Percentiles rank a stretch among this genome's conserved stretches.
Evolutionary conservation across 108 stramenopile species (phyloP).

Genomic region (Conticribra weissflogii): DNA sequence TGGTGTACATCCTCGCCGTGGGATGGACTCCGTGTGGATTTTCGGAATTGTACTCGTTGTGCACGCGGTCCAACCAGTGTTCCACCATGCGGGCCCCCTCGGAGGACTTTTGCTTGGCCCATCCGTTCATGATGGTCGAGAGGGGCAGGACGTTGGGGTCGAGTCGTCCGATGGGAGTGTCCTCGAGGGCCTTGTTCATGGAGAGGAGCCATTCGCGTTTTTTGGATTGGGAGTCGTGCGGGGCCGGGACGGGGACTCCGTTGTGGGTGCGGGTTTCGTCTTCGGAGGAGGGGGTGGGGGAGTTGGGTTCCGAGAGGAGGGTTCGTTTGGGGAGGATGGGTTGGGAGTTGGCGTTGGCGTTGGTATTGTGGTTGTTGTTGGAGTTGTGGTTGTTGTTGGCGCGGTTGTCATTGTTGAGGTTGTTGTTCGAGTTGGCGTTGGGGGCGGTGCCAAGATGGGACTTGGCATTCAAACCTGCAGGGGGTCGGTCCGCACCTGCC

Average conservation of each 20-base stretch:
- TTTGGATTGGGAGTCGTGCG: slow-evolving; percentile 60
- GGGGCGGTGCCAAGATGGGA: background rate
- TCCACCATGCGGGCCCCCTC: slow-evolving; percentile 86
- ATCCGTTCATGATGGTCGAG: slow-evolving; percentile 82
- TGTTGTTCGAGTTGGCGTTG: background rate
- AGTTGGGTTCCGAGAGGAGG: slow-evolving; percentile 27
- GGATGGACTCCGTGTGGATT: slow-evolving; percentile 59
- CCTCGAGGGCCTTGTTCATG: slow-evolving; percentile 76
- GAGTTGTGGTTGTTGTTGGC: background rate
- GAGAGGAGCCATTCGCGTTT: slow-evolving; percentile 83
- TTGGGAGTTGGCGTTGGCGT: slow-evolving; percentile 21
- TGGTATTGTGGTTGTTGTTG: slow-evolving; percentile 3
- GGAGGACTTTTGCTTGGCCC: slow-evolving; percentile 84
- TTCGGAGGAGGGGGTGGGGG: slow-evolving; percentile 14
- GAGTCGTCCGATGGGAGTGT: slow-evolving; percentile 68
- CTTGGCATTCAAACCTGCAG: background rate
- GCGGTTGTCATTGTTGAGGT: background rate
- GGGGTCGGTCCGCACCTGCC: background rate
- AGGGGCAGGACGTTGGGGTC: slow-evolving; percentile 74
- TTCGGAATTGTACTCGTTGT: slow-evolving; percentile 69
- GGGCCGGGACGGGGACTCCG: slow-evolving; percentile 43
- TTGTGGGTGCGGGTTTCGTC: slow-evolving; percentile 29
- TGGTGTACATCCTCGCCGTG: slow-evolving; percentile 86
- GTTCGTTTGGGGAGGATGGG: slow-evolving; percentile 49
- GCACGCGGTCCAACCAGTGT: slow-evolving; percentile 76